A percentile compares a stretch with the other conserved stretches of the same genome.
Conservation (phyloP, 2,329 filamentous ascomycete species). For the Tolypocladium nubicola region DNA sequence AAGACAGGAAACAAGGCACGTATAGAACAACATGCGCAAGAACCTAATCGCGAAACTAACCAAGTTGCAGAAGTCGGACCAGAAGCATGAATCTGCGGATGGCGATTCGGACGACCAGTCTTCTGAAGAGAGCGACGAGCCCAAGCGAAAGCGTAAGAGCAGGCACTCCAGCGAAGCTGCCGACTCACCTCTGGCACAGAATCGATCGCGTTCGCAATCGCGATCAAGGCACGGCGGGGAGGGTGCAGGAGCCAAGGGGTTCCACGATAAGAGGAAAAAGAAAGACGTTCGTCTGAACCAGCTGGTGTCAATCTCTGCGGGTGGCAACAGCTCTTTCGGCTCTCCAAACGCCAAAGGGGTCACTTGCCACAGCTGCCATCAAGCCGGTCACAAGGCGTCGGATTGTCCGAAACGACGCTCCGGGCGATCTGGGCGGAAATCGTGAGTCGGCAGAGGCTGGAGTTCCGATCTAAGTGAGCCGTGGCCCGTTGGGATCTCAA, state of each 20-base stretch:
- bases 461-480: not conserved
- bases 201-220: slow-evolving; percentile 22
- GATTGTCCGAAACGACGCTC: slow-evolving; percentile 37
- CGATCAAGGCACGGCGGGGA: slow-evolving; percentile 15
- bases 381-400: slow-evolving; percentile 46
- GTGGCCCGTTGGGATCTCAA: not conserved
- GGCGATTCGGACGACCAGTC: slow-evolving; percentile 16
- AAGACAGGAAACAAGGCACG: slow-evolving; percentile 16
- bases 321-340: slow-evolving; percentile 12
- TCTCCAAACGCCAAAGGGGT: slow-evolving; percentile 13
- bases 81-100: slow-evolving; percentile 3
- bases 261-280: slow-evolving; percentile 49
- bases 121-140: slow-evolving; percentile 13
- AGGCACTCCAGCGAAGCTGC: slow-evolving; percentile 13
- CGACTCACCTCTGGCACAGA: slow-evolving; percentile 8
- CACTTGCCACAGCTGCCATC: slow-evolving; percentile 51
- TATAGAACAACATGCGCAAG: slow-evolving; percentile 7
- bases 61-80: not conserved
- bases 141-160: slow-evolving; percentile 14
- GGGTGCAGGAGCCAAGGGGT: slow-evolving; percentile 28
- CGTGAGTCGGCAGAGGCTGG: not conserved
- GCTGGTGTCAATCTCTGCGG: slow-evolving; percentile 48
- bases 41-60: slow-evolving; percentile 4
- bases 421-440: not conserved
- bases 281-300: slow-evolving; percentile 58